These are phyloP conservation scores for Ceratobasidium theobromae DNA, from an alignment of 1,284 basidiomycete genomes.

Conservation along the genomic window DNA sequence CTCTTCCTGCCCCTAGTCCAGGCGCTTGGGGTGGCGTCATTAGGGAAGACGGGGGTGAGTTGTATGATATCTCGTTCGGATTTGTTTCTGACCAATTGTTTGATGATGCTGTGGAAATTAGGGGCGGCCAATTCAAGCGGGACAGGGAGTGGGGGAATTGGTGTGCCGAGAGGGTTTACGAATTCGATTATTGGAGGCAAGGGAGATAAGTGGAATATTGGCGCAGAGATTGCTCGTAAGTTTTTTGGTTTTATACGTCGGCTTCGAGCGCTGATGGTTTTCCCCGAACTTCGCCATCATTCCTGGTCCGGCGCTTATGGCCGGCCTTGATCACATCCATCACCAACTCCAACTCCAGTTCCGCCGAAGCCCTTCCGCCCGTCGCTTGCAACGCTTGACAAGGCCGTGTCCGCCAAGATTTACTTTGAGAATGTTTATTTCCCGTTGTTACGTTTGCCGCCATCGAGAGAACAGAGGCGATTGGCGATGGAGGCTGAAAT, in stretches of 20 bases:
- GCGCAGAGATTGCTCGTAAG: not conserved
- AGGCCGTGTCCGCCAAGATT: constrained; percentile 87
- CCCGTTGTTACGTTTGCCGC: constrained; percentile 79
- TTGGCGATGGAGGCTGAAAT: constrained; percentile 87
- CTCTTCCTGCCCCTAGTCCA: constrained; percentile 1
- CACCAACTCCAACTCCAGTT: constrained; percentile 42
- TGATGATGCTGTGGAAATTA: not conserved
- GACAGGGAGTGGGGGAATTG: constrained; percentile 17
- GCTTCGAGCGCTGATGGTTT: no score
- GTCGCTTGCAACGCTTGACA: constrained; percentile 88
- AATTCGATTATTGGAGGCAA: constrained; percentile 16
- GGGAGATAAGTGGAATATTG: constrained; percentile 6
- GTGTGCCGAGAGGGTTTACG: constrained; percentile 10
- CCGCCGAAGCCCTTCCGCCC: constrained; percentile 66
- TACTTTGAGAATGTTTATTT: constrained; percentile 98
- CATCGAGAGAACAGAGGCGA: constrained; percentile 80
- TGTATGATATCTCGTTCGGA: not conserved
- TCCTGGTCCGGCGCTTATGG: no score
- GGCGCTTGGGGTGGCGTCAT: constrained; percentile 1
- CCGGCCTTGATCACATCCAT: not conserved
- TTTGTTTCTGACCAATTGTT: not conserved
- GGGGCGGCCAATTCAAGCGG: not conserved
- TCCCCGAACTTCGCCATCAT: no score
- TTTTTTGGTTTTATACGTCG: not conserved
- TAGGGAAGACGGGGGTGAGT: not conserved